phyloP scores from a whole-genome alignment of 2,329 filamentous ascomycete species.

The Paecilomyces dactylethromorphus region DNA sequence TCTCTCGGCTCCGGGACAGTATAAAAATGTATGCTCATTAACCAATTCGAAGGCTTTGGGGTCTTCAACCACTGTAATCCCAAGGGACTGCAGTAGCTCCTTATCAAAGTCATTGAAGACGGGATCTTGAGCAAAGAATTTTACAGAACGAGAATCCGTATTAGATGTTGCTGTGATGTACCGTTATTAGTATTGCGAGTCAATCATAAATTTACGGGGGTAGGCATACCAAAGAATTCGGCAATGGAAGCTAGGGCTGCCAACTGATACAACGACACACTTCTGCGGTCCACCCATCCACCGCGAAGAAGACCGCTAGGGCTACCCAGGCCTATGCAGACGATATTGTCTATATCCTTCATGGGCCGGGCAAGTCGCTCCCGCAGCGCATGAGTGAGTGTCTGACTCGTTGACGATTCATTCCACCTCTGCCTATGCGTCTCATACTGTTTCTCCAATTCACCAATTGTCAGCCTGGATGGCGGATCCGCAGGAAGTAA shows the following conservation, averaged over 20 bases:
- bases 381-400: constrained; percentile 9
- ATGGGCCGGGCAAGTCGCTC: constrained; percentile 2
- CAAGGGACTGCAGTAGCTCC: constrained; percentile 27
- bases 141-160: constrained; percentile 30
- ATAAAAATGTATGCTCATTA: constrained; percentile 47
- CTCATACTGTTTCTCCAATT: constrained; percentile 24
- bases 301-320: constrained; percentile 35
- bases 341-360: constrained; percentile 18
- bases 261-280: constrained; percentile 35
- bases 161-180: background rate
- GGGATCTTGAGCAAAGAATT: constrained; percentile 48
- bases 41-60: constrained; percentile 50
- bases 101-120: constrained; percentile 43
- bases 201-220: background rate
- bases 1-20: constrained; percentile 53
- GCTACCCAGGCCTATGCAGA: constrained; percentile 36
- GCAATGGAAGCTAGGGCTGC: constrained; percentile 27
- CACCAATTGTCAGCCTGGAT: constrained; percentile 19
- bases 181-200: background rate
- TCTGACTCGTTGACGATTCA: constrained; percentile 20
- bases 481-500: constrained; percentile 33
- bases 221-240: constrained; percentile 17
- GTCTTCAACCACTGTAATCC: constrained; percentile 34
- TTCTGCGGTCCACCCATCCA: constrained; percentile 36
- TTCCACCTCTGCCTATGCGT: constrained; percentile 22